Conservation (phyloP, 2,329 filamentous ascomycete species). For the Xylaria sp. region DNA sequence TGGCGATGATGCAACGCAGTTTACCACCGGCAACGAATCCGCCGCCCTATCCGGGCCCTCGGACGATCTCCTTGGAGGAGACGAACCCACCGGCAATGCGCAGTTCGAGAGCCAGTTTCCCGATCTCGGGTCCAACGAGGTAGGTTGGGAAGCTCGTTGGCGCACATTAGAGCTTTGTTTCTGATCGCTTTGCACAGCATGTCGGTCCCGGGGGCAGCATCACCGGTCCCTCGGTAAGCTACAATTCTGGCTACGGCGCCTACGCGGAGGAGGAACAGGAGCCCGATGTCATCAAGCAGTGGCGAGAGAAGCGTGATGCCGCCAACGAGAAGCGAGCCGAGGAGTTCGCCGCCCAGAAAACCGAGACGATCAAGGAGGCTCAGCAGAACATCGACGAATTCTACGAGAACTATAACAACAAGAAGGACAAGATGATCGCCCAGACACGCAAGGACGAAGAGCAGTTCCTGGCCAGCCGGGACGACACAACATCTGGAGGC, state of each 20-base stretch:
- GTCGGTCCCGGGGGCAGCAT: slow-evolving; percentile 79
- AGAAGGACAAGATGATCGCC: slow-evolving; percentile 90
- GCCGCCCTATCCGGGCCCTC: slow-evolving; percentile 67
- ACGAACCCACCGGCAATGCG: slow-evolving; percentile 49
- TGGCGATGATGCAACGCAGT: slow-evolving; percentile 92
- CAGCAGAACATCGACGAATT: slow-evolving; percentile 97
- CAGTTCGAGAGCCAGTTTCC: slow-evolving; percentile 91
- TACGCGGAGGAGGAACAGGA: slow-evolving; percentile 74
- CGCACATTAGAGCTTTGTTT: not conserved
- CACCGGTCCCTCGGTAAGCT: slow-evolving; percentile 71
- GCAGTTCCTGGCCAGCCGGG: slow-evolving; percentile 84
- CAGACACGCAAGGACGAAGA: slow-evolving; percentile 92
- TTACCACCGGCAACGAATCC: slow-evolving; percentile 76
- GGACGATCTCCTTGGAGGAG: slow-evolving; percentile 75
- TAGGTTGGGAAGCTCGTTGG: slow-evolving; percentile 45
- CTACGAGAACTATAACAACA: slow-evolving; percentile 99
- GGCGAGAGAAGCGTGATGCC: slow-evolving; percentile 88
- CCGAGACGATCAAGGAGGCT: slow-evolving; percentile 85
- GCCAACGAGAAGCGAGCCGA: slow-evolving; percentile 83
- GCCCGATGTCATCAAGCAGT: slow-evolving; percentile 85
- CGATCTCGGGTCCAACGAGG: slow-evolving; percentile 75
- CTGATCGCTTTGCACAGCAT: slow-evolving; percentile 52
- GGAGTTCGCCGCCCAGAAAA: slow-evolving; percentile 80
- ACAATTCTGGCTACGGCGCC: slow-evolving; percentile 66
- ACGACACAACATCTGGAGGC: slow-evolving; percentile 91